A percentile compares a stretch with the other conserved stretches of the same genome.
These are phyloP conservation scores for Boletus semigastroideus DNA, from an alignment of 1,284 basidiomycete species.

Conservation along the genomic window DNA sequence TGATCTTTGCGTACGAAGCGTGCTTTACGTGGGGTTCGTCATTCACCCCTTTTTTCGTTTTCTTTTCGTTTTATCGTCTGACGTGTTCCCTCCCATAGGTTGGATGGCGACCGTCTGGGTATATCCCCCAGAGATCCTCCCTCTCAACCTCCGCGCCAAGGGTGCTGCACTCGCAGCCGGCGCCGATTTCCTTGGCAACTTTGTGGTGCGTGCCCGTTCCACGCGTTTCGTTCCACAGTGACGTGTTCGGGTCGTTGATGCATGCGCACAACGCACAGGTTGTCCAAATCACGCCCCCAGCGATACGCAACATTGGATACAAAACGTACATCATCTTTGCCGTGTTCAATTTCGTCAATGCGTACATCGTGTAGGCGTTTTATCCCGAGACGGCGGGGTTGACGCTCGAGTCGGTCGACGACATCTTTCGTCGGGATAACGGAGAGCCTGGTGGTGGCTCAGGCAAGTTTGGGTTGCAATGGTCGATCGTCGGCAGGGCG, in stretches of 20 bases:
- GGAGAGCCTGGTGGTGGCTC: background rate
- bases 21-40: slow-evolving; percentile 15
- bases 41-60: background rate
- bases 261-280: slow-evolving; percentile 1
- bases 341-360: slow-evolving; percentile 15
- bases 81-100: slow-evolving; percentile 2
- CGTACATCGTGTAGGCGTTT: slow-evolving; percentile 15
- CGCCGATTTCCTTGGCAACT: slow-evolving; percentile 12
- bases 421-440: background rate
- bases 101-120: slow-evolving; percentile 20
- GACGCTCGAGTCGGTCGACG: slow-evolving; percentile 12
- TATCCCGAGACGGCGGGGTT: slow-evolving; percentile 16
- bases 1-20: slow-evolving; percentile 15
- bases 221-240: too few relatives aligned
- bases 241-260: background rate
- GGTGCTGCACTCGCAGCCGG: slow-evolving; percentile 14
- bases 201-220: slow-evolving; percentile 4
- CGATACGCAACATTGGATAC: slow-evolving; percentile 15
- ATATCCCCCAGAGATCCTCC: slow-evolving; percentile 13
- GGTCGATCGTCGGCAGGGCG: slow-evolving; percentile 5
- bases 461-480: background rate
- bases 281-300: slow-evolving; percentile 15
- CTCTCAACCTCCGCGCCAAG: slow-evolving; percentile 16
- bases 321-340: slow-evolving; percentile 17
- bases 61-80: background rate